Conservation (phyloP, 306 rosid species). For the Malus sieversii region DNA sequence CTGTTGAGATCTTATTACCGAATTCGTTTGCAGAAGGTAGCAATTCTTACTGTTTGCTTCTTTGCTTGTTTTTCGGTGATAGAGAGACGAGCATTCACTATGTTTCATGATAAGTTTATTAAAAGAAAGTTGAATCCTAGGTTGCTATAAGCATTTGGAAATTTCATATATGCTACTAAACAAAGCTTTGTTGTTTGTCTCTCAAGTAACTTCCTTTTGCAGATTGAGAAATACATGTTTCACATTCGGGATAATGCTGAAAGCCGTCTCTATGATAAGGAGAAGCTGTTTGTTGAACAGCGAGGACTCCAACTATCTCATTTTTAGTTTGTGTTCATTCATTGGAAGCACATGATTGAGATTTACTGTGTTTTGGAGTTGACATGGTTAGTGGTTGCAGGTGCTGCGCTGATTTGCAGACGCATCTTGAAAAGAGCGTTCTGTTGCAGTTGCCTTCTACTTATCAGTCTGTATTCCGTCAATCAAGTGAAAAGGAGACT, state of each 20-base stretch:
- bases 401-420: slow-evolving; percentile 58
- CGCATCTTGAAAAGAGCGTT: slow-evolving; percentile 65
- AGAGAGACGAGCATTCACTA: neutral
- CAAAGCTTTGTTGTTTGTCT: neutral
- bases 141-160: neutral
- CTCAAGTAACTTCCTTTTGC: slow-evolving; percentile 11
- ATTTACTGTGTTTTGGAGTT: slow-evolving; percentile 19
- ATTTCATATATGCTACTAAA: neutral
- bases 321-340: neutral
- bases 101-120: neutral
- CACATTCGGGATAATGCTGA: slow-evolving; percentile 58
- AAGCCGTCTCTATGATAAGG: slow-evolving; percentile 62
- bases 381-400: slow-evolving; percentile 39
- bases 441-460: slow-evolving; percentile 65
- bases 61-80: neutral
- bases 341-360: neutral
- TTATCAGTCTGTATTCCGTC: slow-evolving; percentile 59
- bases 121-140: neutral
- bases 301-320: slow-evolving; percentile 19
- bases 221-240: slow-evolving; percentile 79
- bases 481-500: slow-evolving; percentile 78
- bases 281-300: slow-evolving; percentile 55
- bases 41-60: neutral
- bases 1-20: slow-evolving; percentile 78
- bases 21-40: slow-evolving; percentile 82